These are phyloP conservation scores for Evernia prunastri DNA, from an alignment of 495 filamentous ascomycete genomes.

Conservation along the genomic window DNA sequence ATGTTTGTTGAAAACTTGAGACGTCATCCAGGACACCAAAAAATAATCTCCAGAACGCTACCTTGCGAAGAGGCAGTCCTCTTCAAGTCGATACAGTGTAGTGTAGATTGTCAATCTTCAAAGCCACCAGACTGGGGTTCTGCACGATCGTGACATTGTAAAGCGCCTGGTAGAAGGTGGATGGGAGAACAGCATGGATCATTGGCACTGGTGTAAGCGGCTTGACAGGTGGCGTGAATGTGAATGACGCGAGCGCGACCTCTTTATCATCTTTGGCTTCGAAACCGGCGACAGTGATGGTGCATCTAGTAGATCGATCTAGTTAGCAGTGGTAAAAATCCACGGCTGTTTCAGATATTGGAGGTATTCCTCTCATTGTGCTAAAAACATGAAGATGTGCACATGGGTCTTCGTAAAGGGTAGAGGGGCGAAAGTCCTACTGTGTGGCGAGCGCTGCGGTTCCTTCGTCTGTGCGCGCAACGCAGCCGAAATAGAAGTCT, in stretches of 20 bases:
- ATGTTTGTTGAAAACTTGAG: too few relatives aligned
- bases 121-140: not conserved
- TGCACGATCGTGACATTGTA: conserved; percentile 11
- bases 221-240: conserved; percentile 8
- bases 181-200: conserved; percentile 10
- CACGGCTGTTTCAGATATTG: not conserved
- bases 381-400: not conserved
- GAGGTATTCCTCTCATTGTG: not conserved
- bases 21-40: too few relatives aligned
- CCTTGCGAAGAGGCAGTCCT: not conserved
- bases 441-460: not conserved
- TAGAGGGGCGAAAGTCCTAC: not conserved
- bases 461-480: not conserved
- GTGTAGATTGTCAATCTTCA: not conserved
- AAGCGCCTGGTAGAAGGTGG: conserved; percentile 1
- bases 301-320: not conserved
- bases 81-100: not conserved
- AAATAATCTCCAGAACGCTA: too few relatives aligned
- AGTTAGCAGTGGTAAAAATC: not conserved
- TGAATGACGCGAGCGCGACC: conserved; percentile 1
- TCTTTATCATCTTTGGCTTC: not conserved
- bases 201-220: conserved; percentile 8
- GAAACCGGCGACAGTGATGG: conserved; percentile 10
- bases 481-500: not conserved
- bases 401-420: not conserved